Evolutionary conservation across 805 yeast species (phyloP).

Genomic region (Jamesozyma rosinii): DNA sequence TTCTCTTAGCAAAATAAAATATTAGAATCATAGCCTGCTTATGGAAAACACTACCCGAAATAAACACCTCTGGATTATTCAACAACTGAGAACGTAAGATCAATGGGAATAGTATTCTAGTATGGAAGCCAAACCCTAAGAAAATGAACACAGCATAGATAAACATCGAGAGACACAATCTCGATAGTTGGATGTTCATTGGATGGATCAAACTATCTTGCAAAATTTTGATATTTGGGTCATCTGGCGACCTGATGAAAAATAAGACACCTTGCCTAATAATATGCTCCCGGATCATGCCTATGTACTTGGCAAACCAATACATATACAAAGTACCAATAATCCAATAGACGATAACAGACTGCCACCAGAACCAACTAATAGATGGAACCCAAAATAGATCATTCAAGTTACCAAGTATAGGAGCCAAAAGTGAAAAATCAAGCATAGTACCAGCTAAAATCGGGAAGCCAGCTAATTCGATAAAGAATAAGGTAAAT

Average conservation of each 20-base stretch:
- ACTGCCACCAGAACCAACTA: conserved; percentile 18
- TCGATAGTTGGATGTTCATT: conserved; percentile 56
- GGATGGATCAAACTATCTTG: conserved; percentile 83
- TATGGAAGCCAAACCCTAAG: conserved; percentile 62
- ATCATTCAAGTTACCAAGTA: conserved; percentile 12
- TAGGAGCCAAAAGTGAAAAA: conserved; percentile 39
- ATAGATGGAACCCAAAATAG: conserved; percentile 19
- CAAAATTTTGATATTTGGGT: conserved; percentile 76
- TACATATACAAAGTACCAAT: conserved; percentile 83
- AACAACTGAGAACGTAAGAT: conserved; percentile 24
- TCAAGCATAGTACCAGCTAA: conserved; percentile 76
- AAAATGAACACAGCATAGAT: conserved; percentile 68
- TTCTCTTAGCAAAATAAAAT: conserved; percentile 22
- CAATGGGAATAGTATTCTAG: conserved; percentile 39
- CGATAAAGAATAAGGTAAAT: conserved; percentile 62
- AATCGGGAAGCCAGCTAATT: conserved; percentile 76
- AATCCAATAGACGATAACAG: conserved; percentile 44
- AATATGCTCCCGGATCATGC: conserved; percentile 64
- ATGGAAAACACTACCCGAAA: conserved; percentile 3
- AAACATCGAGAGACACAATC: conserved; percentile 62
- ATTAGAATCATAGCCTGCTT: conserved; percentile 31
- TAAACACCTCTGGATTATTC: conserved; percentile 8
- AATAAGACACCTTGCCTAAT: conserved; percentile 83
- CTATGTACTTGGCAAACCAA: conserved; percentile 73
- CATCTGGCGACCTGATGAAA: conserved; percentile 90